phyloP scores from a whole-genome alignment of 768 basidiomycete genomes.

The Pulveroboletus sp. region DNA sequence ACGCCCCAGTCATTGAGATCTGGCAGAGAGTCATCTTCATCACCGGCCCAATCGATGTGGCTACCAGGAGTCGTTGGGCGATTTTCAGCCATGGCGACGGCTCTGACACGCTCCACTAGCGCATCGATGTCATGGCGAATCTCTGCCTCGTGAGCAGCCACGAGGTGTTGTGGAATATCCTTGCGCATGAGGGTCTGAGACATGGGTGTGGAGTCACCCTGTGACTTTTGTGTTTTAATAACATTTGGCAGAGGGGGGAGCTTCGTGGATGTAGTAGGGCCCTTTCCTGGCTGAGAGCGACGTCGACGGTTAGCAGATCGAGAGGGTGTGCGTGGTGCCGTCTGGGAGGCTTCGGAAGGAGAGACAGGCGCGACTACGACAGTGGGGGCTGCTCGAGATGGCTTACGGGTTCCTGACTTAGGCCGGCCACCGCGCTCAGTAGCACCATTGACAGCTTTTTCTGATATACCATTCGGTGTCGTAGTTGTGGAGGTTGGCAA shows the following conservation, averaged over 20 bases:
- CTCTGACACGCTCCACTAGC: conserved; percentile 72
- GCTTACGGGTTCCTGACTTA: conserved; percentile 21
- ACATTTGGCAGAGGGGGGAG: conserved; percentile 16
- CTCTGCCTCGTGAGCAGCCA: conserved; percentile 35
- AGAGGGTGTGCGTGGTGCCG: conserved; percentile 32
- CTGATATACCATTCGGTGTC: conserved; percentile 20
- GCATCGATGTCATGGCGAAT: conserved; percentile 65
- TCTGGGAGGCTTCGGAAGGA: conserved; percentile 19
- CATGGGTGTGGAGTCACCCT: conserved; percentile 13
- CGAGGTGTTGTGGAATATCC: conserved; percentile 58
- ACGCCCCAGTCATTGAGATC: conserved; percentile 87
- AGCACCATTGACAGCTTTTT: conserved; percentile 19
- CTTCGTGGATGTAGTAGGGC: conserved; percentile 13
- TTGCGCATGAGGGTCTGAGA: conserved; percentile 37
- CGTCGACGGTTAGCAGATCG: conserved; percentile 46
- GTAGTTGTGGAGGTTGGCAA: conserved; percentile 8
- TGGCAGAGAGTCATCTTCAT: conserved; percentile 76
- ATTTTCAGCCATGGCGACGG: conserved; percentile 65
- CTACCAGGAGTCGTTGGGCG: conserved; percentile 68
- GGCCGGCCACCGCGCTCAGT: conserved; percentile 19
- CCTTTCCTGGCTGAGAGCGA: conserved; percentile 40
- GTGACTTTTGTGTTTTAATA: conserved; percentile 35
- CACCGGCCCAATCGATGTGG: conserved; percentile 87
- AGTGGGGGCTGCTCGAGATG: conserved; percentile 18
- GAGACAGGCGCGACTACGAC: conserved; percentile 20